Evolutionary conservation across 1,284 basidiomycete species (phyloP), one percentile per base, ranked within the genome.

Genomic region (Agroathelia rolfsii): DNA sequence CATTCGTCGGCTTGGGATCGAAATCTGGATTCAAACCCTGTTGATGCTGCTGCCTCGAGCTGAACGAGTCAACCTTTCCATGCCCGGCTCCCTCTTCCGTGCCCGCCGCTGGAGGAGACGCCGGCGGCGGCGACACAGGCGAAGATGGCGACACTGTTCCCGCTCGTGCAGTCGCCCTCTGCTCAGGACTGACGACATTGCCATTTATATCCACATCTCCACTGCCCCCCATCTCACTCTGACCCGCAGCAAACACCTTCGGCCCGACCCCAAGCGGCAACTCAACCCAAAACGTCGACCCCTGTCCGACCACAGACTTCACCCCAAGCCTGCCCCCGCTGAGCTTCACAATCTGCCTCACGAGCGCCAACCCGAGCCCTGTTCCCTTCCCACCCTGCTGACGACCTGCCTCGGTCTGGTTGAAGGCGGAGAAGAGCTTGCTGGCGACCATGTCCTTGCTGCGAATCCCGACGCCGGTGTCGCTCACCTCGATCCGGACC

Each of bases 361-460:
- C 86, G 13, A 93, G 69, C 2, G 87, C 87, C 14, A 93, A 55
- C 9, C 88, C 89, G n/a, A 92, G 61, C 3, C 87, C 87, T 0
- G 84, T 88, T 3, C 88, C 88, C 58, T 90, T 90, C 6, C 84
- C 86, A 39, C 84, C 83, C 61, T 93, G 89, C 45, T 77, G 69
- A 37, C 82, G 67, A 5, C 87, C 88, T 51, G 76, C 72, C 48
- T 85, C 79, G 3, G 82, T 85, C 53, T 85, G 81, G 45, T 77
- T 82, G 48, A 80, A 83, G 4, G 77, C 74, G 37, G 74, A 77
- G 47, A 85, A 85, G n/a, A 85, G 55, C 45, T 79, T 77, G 42
- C 70, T 72, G 43, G 81, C 72, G 1, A 69, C 62, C 54, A 92
- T 76, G 52, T 92, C 88, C 43, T 64, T 62, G 28, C 66, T 61